Evolutionary conservation across 371 early-diverging fungal genomes (phyloP).

Genomic region (Coemansia sp.): DNA sequence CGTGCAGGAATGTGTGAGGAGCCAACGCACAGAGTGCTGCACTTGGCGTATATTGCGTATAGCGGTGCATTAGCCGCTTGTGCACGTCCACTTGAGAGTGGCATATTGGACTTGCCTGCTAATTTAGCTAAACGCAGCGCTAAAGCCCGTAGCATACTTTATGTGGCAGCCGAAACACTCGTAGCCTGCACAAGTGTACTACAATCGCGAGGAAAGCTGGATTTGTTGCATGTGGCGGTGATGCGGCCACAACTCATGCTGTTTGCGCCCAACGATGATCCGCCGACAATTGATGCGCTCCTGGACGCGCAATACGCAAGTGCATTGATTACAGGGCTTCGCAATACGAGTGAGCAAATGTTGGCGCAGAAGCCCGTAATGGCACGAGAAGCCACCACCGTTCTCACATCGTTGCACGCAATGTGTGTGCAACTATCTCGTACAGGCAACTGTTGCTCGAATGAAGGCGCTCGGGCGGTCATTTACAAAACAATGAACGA

Average conservation of each 20-base stretch:
- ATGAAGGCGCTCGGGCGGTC: background rate
- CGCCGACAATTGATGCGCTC: background rate
- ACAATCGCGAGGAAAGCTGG: background rate
- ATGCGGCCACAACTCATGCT: constrained; percentile 10
- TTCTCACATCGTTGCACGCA: background rate
- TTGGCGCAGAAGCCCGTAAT: constrained; percentile 17
- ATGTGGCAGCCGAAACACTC: constrained; percentile 22
- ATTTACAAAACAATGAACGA: constrained; percentile 5
- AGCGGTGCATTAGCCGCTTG: constrained; percentile 22
- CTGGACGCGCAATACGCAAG: background rate
- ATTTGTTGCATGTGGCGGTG: constrained; percentile 10
- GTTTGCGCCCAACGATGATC: background rate
- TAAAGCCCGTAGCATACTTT: constrained; percentile 23
- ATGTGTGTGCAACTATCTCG: background rate
- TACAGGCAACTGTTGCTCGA: background rate
- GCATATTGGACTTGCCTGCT: constrained; percentile 10
- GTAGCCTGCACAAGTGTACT: constrained; percentile 21
- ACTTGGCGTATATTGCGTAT: constrained; percentile 24
- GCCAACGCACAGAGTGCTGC: constrained; percentile 6
- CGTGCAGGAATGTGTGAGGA: background rate
- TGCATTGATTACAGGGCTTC: constrained; percentile 11
- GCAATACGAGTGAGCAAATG: constrained; percentile 10
- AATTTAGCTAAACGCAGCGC: constrained; percentile 11
- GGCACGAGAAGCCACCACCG: constrained; percentile 9
- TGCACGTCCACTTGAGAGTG: background rate